Base-by-base conservation (phyloP, 176 grass and related monocot species). In the Oropetium thomaeum region DNA sequence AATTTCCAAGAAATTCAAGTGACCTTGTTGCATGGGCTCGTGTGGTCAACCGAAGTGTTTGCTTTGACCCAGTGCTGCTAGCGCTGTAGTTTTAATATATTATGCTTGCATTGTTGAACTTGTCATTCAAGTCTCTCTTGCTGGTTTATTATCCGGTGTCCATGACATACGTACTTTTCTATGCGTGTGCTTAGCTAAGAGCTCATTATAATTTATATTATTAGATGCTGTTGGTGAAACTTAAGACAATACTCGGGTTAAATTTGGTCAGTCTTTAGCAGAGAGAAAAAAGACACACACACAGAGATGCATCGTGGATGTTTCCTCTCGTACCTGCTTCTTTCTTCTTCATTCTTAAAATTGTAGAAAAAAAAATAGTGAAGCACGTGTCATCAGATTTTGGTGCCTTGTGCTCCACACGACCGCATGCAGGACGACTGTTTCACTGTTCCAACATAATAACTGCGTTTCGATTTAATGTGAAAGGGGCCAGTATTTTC, bases 1-100 rank as follows among this genome's bases (percentile, higher is more conserved):
- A 77, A 14, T 77, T 64, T 55, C 73, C 10, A 62, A 44, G 66
- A 71, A 53, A 71, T 70, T 53, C 57, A 54, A 64, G 51, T 17
- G 44, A 32, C 27, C 30, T n/a, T n/a, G n/a, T 59, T 59, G 35
- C 35, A 22, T 52, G 26, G 57, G 33, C 66, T 20, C 15, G 76
- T 53, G 7, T 37, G 12, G 64, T 84, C 81, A 77, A 70, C 13
- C 34, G 19, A 17, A 23, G 11, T 16, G 2, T 70, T 62, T n/a
- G 13, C 16, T 51, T 75, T 83, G 81, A 68, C 71, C 29, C n/a
- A 73, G 80, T 29, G 29, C 30, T 29, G 29, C 30, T 2, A 19
- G 41, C 39, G 10, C 20, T 52, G 20, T 22, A 52, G 20, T 9
- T 42, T 68, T 25, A 35, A 45, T n/a, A 14, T 39, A 49, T 17